Percentiles rank a stretch among this genome's conserved stretches.
phyloP scores from a whole-genome alignment of 177 flowering plant species.

The Vitis hybrid region DNA sequence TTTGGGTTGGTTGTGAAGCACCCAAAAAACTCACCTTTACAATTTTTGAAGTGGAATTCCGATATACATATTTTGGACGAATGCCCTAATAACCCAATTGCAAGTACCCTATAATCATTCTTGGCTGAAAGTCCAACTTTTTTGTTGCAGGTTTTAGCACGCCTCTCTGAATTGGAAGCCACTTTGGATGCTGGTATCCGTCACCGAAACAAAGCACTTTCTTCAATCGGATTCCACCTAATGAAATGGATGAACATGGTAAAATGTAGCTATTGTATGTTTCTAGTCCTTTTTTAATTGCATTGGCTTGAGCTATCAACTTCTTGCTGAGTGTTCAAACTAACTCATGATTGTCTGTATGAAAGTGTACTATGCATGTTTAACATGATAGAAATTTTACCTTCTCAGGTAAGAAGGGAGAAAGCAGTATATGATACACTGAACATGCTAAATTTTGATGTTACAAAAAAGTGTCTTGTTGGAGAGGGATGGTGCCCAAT shows the following conservation, averaged over 20 bases:
- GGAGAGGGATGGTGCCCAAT: constrained; percentile 99
- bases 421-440: constrained; percentile 92
- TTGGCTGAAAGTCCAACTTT: constrained; percentile 8
- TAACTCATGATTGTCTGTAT: neutral
- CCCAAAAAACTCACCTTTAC: no score
- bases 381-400: neutral
- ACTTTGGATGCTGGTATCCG: constrained; percentile 91
- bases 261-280: constrained; percentile 12
- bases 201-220: constrained; percentile 77
- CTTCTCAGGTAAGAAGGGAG: constrained; percentile 84
- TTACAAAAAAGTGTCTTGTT: constrained; percentile 96
- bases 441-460: constrained; percentile 97
- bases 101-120: neutral
- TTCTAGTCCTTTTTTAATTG: constrained; percentile 4
- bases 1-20: no score
- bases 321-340: neutral
- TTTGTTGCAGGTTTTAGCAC: constrained; percentile 68
- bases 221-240: constrained; percentile 63
- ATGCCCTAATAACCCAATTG: no score
- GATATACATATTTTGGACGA: no score
- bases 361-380: neutral
- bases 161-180: constrained; percentile 83
- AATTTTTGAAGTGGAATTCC: no score
- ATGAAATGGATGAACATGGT: constrained; percentile 81
- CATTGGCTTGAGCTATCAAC: neutral